Evolutionary conservation across 192 early-diverging fungal genomes (phyloP).

Genomic region (Paraglomus occultum): DNA sequence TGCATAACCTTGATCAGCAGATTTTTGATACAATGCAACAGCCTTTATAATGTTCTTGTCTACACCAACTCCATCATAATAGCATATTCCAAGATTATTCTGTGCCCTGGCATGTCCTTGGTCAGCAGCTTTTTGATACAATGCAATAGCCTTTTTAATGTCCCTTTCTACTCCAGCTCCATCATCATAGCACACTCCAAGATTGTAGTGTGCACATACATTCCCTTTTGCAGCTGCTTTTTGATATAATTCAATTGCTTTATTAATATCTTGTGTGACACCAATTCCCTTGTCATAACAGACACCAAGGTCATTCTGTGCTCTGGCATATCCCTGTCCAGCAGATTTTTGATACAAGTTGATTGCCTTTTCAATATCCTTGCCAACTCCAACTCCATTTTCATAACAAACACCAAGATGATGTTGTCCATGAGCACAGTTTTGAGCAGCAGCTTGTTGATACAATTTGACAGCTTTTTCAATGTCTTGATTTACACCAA

Average conservation of each 20-base stretch:
- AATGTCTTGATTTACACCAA: slow-evolving; percentile 50
- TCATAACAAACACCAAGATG: slow-evolving; percentile 80
- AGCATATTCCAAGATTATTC: slow-evolving; percentile 76
- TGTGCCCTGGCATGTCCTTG: slow-evolving; percentile 56
- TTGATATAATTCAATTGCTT: slow-evolving; percentile 60
- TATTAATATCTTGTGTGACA: slow-evolving; percentile 42
- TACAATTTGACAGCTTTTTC: slow-evolving; percentile 61
- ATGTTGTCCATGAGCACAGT: slow-evolving; percentile 55
- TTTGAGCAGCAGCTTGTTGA: slow-evolving; percentile 57
- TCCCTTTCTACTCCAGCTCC: slow-evolving; percentile 70
- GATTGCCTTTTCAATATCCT: slow-evolving; percentile 56
- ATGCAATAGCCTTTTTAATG: slow-evolving; percentile 58
- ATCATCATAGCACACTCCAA: slow-evolving; percentile 79
- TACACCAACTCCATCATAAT: slow-evolving; percentile 70
- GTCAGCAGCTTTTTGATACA: slow-evolving; percentile 54
- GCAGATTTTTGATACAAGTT: slow-evolving; percentile 54
- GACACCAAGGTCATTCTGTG: slow-evolving; percentile 64
- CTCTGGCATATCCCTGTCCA: slow-evolving; percentile 49
- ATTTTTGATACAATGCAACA: slow-evolving; percentile 57
- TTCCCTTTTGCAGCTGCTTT: slow-evolving; percentile 52
- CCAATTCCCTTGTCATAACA: slow-evolving; percentile 71
- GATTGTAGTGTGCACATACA: slow-evolving; percentile 56
- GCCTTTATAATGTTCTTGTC: slow-evolving; percentile 63
- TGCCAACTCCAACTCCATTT: slow-evolving; percentile 66
- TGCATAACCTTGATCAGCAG: slow-evolving; percentile 54